phyloP scores from a whole-genome alignment of 805 yeast species.

The Nakazawaea ernobii region DNA sequence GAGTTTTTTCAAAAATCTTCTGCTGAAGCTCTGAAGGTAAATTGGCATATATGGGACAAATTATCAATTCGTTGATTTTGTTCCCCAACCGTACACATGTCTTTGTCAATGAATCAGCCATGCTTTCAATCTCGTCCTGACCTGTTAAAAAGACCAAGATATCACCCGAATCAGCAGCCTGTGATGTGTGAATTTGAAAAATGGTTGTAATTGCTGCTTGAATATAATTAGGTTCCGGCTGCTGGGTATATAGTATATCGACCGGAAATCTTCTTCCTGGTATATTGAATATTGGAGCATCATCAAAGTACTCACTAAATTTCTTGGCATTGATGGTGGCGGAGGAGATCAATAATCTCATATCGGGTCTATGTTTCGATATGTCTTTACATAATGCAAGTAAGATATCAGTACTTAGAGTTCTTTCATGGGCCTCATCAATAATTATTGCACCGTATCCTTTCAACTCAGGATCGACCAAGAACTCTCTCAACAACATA shows the following conservation, averaged over 20 bases:
- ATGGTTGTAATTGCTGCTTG: constrained; percentile 87
- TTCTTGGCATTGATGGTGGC: constrained; percentile 92
- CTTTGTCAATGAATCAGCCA: constrained; percentile 68
- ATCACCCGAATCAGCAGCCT: constrained; percentile 62
- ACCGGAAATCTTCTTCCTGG: constrained; percentile 96
- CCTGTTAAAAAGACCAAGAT: constrained; percentile 90
- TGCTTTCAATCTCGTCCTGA: constrained; percentile 88
- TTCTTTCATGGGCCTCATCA: constrained; percentile 97
- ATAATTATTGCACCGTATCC: constrained; percentile 81
- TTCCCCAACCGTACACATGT: constrained; percentile 58
- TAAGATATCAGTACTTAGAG: constrained; percentile 81
- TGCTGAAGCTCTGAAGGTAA: constrained; percentile 81
- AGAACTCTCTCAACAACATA: constrained; percentile 80
- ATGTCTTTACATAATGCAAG: constrained; percentile 78
- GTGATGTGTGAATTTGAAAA: constrained; percentile 75
- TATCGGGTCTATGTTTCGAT: constrained; percentile 53
- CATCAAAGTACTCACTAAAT: constrained; percentile 74
- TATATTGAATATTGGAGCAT: constrained; percentile 81
- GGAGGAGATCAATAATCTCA: constrained; percentile 77
- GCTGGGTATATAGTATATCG: constrained; percentile 72
- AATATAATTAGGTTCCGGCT: constrained; percentile 86
- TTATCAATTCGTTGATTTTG: constrained; percentile 53
- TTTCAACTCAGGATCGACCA: constrained; percentile 65
- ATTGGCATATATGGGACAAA: constrained; percentile 89
- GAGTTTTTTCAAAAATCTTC: constrained; percentile 83